Percentiles rank a stretch among this genome's conserved stretches.
phyloP scores from a whole-genome alignment of 2,329 filamentous ascomycete genomes.

The Fusarium newnesense region DNA sequence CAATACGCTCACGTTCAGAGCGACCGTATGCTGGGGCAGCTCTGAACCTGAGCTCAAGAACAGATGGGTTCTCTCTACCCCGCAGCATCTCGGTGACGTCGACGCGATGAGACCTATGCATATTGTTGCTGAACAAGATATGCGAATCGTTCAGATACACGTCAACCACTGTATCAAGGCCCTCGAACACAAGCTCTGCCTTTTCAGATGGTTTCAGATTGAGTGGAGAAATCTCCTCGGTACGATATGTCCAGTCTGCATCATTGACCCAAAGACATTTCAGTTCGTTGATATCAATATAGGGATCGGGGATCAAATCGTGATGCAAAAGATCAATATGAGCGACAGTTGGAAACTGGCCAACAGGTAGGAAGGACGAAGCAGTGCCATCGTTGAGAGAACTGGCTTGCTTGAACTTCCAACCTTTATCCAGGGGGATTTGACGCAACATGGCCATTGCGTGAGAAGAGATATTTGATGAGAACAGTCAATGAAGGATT shows the following conservation, averaged over 20 bases:
- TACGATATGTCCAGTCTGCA: neutral
- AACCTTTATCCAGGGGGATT: neutral
- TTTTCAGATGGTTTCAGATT: fast-evolving
- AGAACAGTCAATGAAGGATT: fast-evolving
- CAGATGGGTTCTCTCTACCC: fast-evolving
- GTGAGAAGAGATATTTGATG: fast-evolving
- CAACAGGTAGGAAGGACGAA: neutral
- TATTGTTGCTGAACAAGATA: conserved; percentile 3
- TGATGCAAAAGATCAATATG: conserved; percentile 1
- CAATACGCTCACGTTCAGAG: neutral
- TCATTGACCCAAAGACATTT: conserved; percentile 16
- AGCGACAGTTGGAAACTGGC: neutral
- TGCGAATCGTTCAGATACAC: neutral
- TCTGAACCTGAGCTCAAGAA: neutral
- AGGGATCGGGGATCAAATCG: neutral
- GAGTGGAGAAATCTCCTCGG: neutral
- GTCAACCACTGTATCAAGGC: conserved; percentile 2
- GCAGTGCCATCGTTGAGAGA: neutral
- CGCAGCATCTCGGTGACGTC: neutral
- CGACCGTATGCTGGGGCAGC: conserved; percentile 4
- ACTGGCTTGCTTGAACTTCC: conserved; percentile 1
- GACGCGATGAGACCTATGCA: neutral
- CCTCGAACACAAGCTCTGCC: neutral
- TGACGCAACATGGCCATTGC: neutral
- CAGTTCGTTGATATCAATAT: conserved; percentile 2